These are phyloP conservation scores for Thalassiosira exigua DNA, from an alignment of 352 stramenopile genomes.

Conservation along the genomic window DNA sequence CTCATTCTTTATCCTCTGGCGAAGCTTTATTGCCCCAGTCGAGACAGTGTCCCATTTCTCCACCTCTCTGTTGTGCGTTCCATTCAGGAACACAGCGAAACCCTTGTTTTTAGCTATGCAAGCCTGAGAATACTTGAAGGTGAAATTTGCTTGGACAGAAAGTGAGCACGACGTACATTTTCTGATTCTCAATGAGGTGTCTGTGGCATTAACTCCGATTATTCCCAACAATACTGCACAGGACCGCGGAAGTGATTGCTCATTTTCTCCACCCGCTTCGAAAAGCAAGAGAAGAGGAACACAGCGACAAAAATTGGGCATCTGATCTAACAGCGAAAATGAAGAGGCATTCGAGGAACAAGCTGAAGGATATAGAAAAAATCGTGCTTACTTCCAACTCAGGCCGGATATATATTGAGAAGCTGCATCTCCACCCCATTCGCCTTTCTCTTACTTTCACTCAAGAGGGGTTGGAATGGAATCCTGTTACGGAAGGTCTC, in stretches of 20 bases:
- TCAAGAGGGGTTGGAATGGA: slow-evolving; percentile 75
- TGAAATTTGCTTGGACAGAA: slow-evolving; percentile 76
- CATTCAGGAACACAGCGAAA: slow-evolving; percentile 65
- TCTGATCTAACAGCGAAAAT: slow-evolving; percentile 65
- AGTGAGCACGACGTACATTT: no score
- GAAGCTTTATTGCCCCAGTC: slow-evolving; percentile 69
- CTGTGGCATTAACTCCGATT: no score
- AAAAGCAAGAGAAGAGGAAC: slow-evolving; percentile 44
- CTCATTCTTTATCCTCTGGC: slow-evolving; percentile 13
- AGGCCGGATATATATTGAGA: slow-evolving; percentile 74
- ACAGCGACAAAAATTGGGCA: slow-evolving; percentile 60
- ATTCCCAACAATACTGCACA: no score
- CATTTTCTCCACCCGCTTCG: slow-evolving; percentile 71
- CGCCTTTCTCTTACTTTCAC: slow-evolving; percentile 78
- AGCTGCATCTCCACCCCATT: slow-evolving; percentile 78
- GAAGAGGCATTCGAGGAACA: no score
- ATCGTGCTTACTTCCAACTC: slow-evolving; percentile 72
- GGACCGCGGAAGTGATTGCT: slow-evolving; percentile 78
- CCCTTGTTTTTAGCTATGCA: slow-evolving; percentile 76
- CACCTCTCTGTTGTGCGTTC: slow-evolving; percentile 76
- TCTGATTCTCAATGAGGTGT: no score
- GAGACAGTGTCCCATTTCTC: slow-evolving; percentile 66
- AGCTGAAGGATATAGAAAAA: slow-evolving; percentile 72
- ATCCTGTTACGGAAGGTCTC: slow-evolving; percentile 66
- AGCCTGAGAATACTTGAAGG: slow-evolving; percentile 76